Evolutionary conservation across 768 basidiomycete species (phyloP).

Genomic region (Trametes cubensis): DNA sequence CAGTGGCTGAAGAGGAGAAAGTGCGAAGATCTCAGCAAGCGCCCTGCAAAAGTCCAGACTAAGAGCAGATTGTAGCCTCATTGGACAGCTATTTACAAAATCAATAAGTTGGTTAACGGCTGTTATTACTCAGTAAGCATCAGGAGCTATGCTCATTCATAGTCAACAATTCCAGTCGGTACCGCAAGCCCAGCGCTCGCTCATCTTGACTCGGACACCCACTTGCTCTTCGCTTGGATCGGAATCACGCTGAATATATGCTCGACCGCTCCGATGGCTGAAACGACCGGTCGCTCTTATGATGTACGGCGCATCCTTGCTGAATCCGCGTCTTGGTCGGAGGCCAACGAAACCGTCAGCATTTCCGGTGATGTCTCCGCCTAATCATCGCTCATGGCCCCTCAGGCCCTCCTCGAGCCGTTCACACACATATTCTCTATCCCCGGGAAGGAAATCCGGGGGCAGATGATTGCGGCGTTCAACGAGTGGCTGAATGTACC

Average conservation of each 20-base stretch:
- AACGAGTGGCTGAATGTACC: slow-evolving; percentile 90
- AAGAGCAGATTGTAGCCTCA: too few species aligned
- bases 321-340: slow-evolving; percentile 25
- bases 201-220: not conserved
- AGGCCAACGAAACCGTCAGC: slow-evolving; percentile 27
- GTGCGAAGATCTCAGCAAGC: not conserved
- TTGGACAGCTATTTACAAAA: too few species aligned
- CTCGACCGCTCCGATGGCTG: not conserved
- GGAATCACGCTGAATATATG: not conserved
- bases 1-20: not conserved
- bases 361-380: not conserved
- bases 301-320: slow-evolving; percentile 21
- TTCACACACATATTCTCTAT: slow-evolving; percentile 81
- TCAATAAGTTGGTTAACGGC: too few species aligned
- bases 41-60: not conserved
- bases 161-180: too few species aligned
- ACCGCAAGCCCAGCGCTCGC: too few species aligned
- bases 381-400: not conserved
- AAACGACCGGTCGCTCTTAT: not conserved
- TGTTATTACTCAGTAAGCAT: too few species aligned
- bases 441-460: slow-evolving; percentile 92
- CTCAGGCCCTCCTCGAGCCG: slow-evolving; percentile 75
- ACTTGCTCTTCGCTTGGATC: not conserved
- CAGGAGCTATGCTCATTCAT: too few species aligned
- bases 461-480: slow-evolving; percentile 89